Base-by-base conservation (phyloP, 164 flowering plant genomes). In the Brasenia schreberi region DNA sequence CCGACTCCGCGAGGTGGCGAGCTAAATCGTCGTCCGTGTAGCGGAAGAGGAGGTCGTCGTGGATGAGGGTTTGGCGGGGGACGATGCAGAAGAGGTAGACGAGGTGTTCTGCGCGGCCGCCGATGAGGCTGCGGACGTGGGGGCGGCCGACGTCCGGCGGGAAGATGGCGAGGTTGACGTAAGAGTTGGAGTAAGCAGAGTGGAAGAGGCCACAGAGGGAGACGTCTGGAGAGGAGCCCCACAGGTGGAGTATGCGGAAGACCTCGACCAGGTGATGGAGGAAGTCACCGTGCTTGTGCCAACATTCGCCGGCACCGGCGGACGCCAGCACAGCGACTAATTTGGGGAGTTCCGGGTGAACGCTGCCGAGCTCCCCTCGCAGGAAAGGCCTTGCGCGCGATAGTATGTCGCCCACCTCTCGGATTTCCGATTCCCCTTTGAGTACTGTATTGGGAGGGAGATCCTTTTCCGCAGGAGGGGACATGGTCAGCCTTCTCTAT, bases 271-370 rank as follows among this genome's bases (percentile, higher is more conserved):
- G 85, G 83, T 94, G 98, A 18, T 89, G 91, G 65, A 90, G 87
- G 77, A 94, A 90, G 76, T 82, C 88, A 5, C 98, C 96, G 69
- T 93, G 94, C 77, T 93, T 93, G 86, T 93, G 98, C 97, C 97
- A 93, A 80, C 98, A 88, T 81, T 93, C 98, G 0, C 85, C 89
- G 33, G 98, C 97, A 14, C 98, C 98, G 19, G 84, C 92, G 1
- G 94, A 84, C 5, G 85, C 85, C 49, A 93, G 81, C 59, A 87
- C 88, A 45, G 90, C 69, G 23, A 87, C 68, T 14, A 87, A 85
- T 2, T 82, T 64, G 0, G 96, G 96, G n/a, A 93, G 81, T 6
- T 82, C 75, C 0, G 73, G 72, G 76, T 90, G 85, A 6, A 90
- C 65, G 5, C 71, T 5, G 19, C 81, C 79, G 52, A 85, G 82